These are phyloP conservation scores for Stephania yunnanensis DNA, from an alignment of 164 flowering plant species.

Conservation along the genomic window DNA sequence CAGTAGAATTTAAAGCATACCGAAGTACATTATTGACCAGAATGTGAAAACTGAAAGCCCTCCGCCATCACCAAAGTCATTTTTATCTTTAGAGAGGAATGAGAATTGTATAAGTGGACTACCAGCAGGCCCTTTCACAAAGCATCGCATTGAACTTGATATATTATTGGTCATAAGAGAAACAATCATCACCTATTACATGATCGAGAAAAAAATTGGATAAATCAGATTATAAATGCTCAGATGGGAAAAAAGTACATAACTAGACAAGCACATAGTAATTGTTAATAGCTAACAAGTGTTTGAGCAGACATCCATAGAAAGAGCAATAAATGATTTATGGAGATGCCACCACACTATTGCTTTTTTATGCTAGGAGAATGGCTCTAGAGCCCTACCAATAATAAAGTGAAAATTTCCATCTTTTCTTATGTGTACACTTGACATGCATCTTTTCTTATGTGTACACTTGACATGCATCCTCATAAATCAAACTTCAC, in stretches of 20 bases:
- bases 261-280: neutral
- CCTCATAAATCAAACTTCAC: neutral
- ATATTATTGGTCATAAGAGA: conserved; percentile 38
- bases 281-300: neutral
- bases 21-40: conserved; percentile 48
- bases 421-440: neutral
- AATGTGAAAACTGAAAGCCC: conserved; percentile 58
- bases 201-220: conserved; percentile 1
- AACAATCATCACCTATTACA: conserved; percentile 44
- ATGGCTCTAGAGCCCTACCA: neutral
- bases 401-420: neutral
- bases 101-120: conserved; percentile 59
- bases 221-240: neutral
- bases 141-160: conserved; percentile 62
- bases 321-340: neutral
- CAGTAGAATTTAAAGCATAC: conserved; percentile 28
- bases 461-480: neutral
- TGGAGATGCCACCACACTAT: neutral
- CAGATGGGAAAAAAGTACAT: neutral
- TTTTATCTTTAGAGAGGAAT: conserved; percentile 27
- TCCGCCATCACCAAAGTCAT: conserved; percentile 70
- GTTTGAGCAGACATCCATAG: neutral
- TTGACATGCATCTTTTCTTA: neutral
- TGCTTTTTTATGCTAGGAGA: neutral
- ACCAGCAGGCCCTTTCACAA: conserved; percentile 33